Conservation (phyloP, 768 basidiomycete species). For the Pleurotus tuoliensis region DNA sequence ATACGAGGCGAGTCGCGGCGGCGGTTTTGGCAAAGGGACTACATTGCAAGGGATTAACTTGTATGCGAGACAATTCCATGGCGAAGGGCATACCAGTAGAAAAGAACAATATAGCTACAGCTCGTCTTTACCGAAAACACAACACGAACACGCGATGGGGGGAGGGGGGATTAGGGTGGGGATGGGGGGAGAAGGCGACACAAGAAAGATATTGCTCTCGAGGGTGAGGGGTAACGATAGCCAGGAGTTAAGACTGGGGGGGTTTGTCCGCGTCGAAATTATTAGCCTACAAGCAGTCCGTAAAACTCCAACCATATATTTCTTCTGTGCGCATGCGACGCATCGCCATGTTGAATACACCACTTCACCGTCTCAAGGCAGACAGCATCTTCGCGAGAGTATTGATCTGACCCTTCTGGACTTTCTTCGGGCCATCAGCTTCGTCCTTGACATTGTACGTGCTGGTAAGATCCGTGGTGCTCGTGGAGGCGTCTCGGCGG, state of each 20-base stretch:
- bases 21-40: conserved; percentile 4
- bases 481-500: conserved; percentile 65
- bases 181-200: not conserved
- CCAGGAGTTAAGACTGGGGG: not conserved
- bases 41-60: conserved; percentile 6
- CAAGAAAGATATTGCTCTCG: not conserved
- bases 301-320: not conserved
- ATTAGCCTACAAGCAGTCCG: conserved; percentile 1
- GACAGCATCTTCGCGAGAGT: conserved; percentile 91
- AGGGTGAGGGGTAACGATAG: not conserved
- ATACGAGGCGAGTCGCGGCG: not conserved
- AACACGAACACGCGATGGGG: not conserved
- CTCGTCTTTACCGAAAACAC: conserved; percentile 5
- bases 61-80: conserved; percentile 7
- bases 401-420: conserved; percentile 87
- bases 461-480: conserved; percentile 65
- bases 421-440: conserved; percentile 59
- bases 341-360: conserved; percentile 7
- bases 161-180: not conserved
- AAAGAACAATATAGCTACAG: conserved; percentile 8
- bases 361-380: conserved; percentile 59
- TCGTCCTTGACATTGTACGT: conserved; percentile 35
- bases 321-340: not conserved
- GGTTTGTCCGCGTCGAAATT: not conserved
- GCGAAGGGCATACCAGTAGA: conserved; percentile 7